Evolutionary conservation across 2,329 filamentous ascomycete species (phyloP), one percentile per base, ranked within the genome.

Genomic region (Trichoderma simmonsii): DNA sequence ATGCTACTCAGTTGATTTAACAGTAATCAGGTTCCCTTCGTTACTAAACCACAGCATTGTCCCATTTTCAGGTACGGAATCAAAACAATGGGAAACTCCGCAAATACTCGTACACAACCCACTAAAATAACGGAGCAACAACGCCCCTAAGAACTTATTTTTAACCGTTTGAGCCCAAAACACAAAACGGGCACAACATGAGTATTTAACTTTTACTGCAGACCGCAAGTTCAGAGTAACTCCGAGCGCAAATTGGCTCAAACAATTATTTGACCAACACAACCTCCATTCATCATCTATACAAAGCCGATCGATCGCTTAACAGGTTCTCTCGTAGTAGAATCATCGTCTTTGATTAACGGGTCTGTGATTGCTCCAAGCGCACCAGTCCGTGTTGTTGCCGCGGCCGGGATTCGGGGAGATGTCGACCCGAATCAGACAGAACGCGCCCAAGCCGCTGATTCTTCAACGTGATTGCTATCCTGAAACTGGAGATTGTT

Each of bases 371-470:
- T 9, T 11, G 43, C 21, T 6, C n/a, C 15, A 6, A 43, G n/a
- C 34, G 34, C 43, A 28, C 26, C 14, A 54, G 48, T 21, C 21
- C 21, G 48, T 14, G 21, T 24, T 43, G 21, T 24, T 39, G n/a
- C 21, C 7, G 24, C 32, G 66, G 18, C 21, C 66, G 66, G 66
- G 66, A 70, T 70, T 70, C 66, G 66, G 66, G 28, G 21, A 24
- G 39, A 70, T 1, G 2, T 70, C 39, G 15, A 70, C 21, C 66
- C 66, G 66, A 70, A 28, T 36, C 21, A 62, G 8, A 24, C 56
- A 7, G 14, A 11, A 39, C 43, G 28, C 36, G 28, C 12, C 7
- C 26, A 21, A 36, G 36, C 39, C 30, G 60, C 66, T 32, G 24
- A 6, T 34, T 61, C 32, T 61, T 12, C 21, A 30, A 36, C 24